Percentiles rank a stretch among this genome's conserved stretches.
Evolutionary conservation across 2,329 filamentous ascomycete genomes (phyloP).

Genomic region (Rhinocladiella similis): DNA sequence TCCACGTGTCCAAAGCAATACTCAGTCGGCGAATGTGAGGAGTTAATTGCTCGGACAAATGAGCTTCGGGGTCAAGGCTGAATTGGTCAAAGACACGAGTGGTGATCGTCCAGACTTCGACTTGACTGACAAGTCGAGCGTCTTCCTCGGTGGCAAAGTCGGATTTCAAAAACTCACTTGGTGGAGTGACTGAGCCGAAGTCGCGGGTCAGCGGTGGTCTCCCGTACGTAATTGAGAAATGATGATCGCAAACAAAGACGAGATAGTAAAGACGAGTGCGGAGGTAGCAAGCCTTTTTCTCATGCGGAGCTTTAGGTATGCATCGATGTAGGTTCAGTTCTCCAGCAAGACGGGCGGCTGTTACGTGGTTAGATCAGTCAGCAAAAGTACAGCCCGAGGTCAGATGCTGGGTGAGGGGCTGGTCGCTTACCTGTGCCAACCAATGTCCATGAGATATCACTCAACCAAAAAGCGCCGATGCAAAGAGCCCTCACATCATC

Average conservation of each 20-base stretch:
- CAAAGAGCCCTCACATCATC: slow-evolving; percentile 62
- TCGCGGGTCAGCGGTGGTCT: slow-evolving; percentile 60
- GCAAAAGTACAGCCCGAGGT: no score
- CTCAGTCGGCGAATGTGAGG: slow-evolving; percentile 39
- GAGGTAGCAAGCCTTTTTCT: slow-evolving; percentile 35
- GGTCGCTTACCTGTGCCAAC: slow-evolving; percentile 42
- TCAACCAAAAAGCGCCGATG: slow-evolving; percentile 63
- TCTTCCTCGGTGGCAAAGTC: slow-evolving; percentile 55
- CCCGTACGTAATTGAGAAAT: slow-evolving; percentile 63
- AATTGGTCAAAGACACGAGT: slow-evolving; percentile 57
- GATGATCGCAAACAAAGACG: slow-evolving; percentile 65
- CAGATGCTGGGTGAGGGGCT: not conserved
- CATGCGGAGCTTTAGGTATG: slow-evolving; percentile 41
- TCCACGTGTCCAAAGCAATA: slow-evolving; percentile 53
- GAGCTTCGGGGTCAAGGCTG: slow-evolving; percentile 55
- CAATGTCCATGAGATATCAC: slow-evolving; percentile 62
- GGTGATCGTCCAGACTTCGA: slow-evolving; percentile 60
- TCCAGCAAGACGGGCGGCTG: slow-evolving; percentile 58
- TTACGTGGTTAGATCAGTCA: slow-evolving; percentile 14
- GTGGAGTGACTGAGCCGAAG: slow-evolving; percentile 56
- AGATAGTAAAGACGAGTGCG: slow-evolving; percentile 61
- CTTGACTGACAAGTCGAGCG: slow-evolving; percentile 57
- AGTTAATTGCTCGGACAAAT: slow-evolving; percentile 54
- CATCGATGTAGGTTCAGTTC: slow-evolving; percentile 58
- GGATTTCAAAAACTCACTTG: slow-evolving; percentile 54